Percentiles rank a stretch among this genome's conserved stretches.
Evolutionary conservation across 306 rosid genomes (phyloP).

Genomic region (Cucumis melo): DNA sequence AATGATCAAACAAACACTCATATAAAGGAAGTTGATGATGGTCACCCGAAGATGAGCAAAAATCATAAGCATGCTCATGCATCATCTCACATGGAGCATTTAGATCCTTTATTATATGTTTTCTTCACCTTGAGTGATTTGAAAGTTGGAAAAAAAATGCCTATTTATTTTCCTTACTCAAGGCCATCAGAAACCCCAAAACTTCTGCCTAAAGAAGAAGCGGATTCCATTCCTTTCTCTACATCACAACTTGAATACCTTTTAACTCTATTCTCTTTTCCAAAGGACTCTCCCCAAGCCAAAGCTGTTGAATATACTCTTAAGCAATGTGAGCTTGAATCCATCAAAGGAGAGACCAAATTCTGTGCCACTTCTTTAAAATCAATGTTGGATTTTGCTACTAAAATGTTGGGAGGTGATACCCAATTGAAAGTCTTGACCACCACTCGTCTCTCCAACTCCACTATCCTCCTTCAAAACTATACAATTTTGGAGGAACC

Average conservation of each 20-base stretch:
- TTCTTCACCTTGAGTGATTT: conserved; percentile 54
- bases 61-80: conserved; percentile 8
- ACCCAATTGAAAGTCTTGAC: conserved; percentile 28
- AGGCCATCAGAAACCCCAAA: conserved; percentile 36
- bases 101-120: conserved; percentile 34
- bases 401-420: conserved; percentile 21
- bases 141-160: conserved; percentile 34
- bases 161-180: conserved; percentile 33
- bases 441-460: conserved; percentile 25
- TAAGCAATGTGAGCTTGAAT: conserved; percentile 29
- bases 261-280: conserved; percentile 38
- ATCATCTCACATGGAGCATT: conserved; percentile 20
- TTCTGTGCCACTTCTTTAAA: conserved; percentile 60
- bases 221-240: conserved; percentile 50
- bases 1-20: neutral
- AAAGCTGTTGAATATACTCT: conserved; percentile 48
- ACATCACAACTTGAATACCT: conserved; percentile 24
- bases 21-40: neutral
- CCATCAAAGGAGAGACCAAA: conserved; percentile 48
- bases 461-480: conserved; percentile 33
- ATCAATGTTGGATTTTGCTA: conserved; percentile 39
- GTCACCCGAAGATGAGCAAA: neutral
- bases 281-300: conserved; percentile 46
- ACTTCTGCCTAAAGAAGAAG: conserved; percentile 45
- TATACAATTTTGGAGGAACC: conserved; percentile 33